Percentiles rank a stretch among this genome's conserved stretches.
Conservation (phyloP, 2,329 filamentous ascomycete genomes). For the Ophiosphaerella korrae region DNA sequence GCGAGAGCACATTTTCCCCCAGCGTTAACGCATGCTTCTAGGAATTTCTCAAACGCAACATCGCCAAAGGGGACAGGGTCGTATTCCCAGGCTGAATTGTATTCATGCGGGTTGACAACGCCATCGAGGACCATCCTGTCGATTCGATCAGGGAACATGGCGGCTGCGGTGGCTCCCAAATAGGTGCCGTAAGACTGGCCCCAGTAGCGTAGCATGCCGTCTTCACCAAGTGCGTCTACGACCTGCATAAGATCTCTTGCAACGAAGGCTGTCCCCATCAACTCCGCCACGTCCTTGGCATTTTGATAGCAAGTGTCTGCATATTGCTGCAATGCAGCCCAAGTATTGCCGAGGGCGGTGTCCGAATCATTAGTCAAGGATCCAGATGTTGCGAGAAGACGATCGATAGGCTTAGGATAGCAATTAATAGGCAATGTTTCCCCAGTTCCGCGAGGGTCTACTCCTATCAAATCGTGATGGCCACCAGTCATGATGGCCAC, state of each 20-base stretch:
- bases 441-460: background rate
- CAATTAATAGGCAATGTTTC: background rate
- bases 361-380: background rate
- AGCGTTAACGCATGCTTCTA: background rate
- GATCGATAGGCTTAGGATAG: background rate
- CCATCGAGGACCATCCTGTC: constrained; percentile 45
- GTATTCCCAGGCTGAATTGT: background rate
- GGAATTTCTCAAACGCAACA: background rate
- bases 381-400: background rate
- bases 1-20: background rate
- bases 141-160: constrained; percentile 20
- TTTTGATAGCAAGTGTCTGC: background rate
- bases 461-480: background rate
- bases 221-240: background rate
- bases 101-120: constrained; percentile 38
- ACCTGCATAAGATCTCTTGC: background rate
- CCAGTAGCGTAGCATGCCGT: background rate
- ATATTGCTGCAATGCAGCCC: background rate
- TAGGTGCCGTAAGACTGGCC: background rate
- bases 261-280: background rate
- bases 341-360: background rate
- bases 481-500: background rate
- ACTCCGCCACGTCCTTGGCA: background rate
- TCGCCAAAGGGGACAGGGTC: background rate
- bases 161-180: background rate